Percentiles rank a stretch among this genome's conserved stretches.
Evolutionary conservation across 768 basidiomycete genomes (phyloP).

Genomic region (Tephrocybe sp.): DNA sequence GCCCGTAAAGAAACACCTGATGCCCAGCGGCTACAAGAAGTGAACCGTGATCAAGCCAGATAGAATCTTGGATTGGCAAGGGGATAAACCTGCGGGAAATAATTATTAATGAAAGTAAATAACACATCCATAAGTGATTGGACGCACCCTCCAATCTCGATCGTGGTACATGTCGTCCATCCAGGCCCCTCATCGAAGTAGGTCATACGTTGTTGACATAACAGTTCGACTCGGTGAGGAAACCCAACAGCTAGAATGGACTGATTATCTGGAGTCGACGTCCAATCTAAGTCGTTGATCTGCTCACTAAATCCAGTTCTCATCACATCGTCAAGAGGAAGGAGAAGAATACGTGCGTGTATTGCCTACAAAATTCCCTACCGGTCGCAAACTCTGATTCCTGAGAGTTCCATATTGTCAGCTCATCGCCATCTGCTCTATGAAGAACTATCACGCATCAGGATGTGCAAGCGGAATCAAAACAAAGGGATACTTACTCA

Average conservation of each 20-base stretch:
- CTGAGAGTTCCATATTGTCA: conserved; percentile 96
- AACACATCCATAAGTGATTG: conserved; percentile 1
- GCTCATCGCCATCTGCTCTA: conserved; percentile 61
- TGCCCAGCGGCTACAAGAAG: conserved; percentile 82
- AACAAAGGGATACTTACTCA: conserved; percentile 52
- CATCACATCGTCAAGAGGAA: background rate
- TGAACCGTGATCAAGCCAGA: conserved; percentile 85
- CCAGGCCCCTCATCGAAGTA: conserved; percentile 84
- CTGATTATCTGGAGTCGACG: conserved; percentile 84
- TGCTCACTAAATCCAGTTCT: conserved; percentile 39
- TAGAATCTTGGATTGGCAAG: conserved; percentile 82
- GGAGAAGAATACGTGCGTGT: conserved; percentile 42
- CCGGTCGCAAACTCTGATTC: conserved; percentile 93
- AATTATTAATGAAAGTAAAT: background rate
- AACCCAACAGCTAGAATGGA: conserved; percentile 93
- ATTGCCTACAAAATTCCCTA: conserved; percentile 69
- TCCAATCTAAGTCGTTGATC: conserved; percentile 90
- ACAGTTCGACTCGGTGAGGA: conserved; percentile 70
- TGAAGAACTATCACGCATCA: conserved; percentile 52
- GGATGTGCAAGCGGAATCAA: conserved; percentile 2
- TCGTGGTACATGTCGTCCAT: conserved; percentile 70
- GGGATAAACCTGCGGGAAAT: conserved; percentile 62
- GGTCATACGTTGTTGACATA: conserved; percentile 92
- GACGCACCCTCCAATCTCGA: conserved; percentile 69
- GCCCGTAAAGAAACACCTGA: conserved; percentile 79